Percentiles rank a stretch among this genome's conserved stretches.
These are phyloP conservation scores for Sordariomycetes sp. DNA, from an alignment of 2,329 filamentous ascomycete genomes.

Conservation along the genomic window DNA sequence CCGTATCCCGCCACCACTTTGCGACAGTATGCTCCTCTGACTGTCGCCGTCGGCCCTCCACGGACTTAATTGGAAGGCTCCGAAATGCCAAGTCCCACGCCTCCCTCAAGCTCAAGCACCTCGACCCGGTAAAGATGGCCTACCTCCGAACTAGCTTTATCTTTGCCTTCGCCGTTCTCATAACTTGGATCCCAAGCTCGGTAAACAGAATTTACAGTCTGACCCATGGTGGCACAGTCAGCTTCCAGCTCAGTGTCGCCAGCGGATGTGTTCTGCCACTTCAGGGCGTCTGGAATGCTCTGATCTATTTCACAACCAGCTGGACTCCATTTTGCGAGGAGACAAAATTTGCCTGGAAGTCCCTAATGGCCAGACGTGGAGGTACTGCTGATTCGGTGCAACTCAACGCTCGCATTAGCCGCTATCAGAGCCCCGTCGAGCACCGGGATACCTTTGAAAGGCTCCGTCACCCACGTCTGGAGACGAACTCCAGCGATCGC, in stretches of 20 bases:
- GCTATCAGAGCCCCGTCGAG: no score
- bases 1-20: constrained; percentile 12
- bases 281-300: constrained; percentile 72
- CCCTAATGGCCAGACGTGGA: no score
- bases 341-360: no score
- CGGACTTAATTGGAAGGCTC: constrained; percentile 11
- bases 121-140: constrained; percentile 48
- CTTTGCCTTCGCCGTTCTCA: constrained; percentile 47
- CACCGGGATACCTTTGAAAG: no score
- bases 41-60: constrained; percentile 5
- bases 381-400: no score
- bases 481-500: no score
- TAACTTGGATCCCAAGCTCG: constrained; percentile 57
- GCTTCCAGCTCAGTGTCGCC: constrained; percentile 57
- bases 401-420: no score
- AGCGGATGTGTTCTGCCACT: constrained; percentile 65
- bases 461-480: no score
- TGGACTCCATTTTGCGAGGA: constrained; percentile 28
- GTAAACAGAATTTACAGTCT: constrained; percentile 66
- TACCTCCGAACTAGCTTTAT: constrained; percentile 53
- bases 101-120: constrained; percentile 19
- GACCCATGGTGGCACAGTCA: constrained; percentile 34
- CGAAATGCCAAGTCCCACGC: constrained; percentile 16
- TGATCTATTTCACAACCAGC: constrained; percentile 65
- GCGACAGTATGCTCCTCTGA: constrained; percentile 19